phyloP scores from a whole-genome alignment of 257 asterid genomes.

The Penstemon davidsonii region DNA sequence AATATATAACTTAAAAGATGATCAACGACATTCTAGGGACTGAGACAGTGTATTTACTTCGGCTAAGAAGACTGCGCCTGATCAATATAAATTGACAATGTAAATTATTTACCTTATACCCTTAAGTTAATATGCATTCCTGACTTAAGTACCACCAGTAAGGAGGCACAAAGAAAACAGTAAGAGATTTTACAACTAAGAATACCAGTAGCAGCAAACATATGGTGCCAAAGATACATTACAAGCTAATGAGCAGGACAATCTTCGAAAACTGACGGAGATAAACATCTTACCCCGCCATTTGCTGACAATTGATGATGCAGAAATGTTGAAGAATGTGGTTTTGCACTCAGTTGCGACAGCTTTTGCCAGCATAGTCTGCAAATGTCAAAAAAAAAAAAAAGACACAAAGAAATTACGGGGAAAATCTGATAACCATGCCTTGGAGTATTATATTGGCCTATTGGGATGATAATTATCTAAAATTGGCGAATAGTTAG shows the following conservation, averaged over 20 bases:
- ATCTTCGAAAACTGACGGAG: conserved; percentile 4
- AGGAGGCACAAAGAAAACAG: neutral
- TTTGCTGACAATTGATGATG: conserved; percentile 98
- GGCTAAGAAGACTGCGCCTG: conserved; percentile 13
- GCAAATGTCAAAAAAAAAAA: conserved; percentile 29
- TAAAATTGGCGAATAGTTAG: neutral
- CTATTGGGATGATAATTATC: too few species aligned
- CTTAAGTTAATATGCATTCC: conserved; percentile 8
- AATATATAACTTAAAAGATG: conserved; percentile 12
- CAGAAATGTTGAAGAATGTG: conserved; percentile 97
- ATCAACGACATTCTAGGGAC: neutral
- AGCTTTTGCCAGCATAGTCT: conserved; percentile 99
- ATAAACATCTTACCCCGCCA: conserved; percentile 82
- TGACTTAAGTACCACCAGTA: conserved; percentile 14
- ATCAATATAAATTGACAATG: neutral
- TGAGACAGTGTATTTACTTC: conserved; percentile 10
- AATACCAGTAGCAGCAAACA: conserved; percentile 13
- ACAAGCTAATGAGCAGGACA: conserved; percentile 21
- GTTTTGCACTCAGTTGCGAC: conserved; percentile 99
- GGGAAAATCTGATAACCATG: too few species aligned
- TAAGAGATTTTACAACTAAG: conserved; percentile 1
- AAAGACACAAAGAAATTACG: conserved; percentile 1
- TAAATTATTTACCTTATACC: neutral
- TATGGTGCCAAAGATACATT: conserved; percentile 13
- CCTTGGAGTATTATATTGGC: too few species aligned